These are phyloP conservation scores for Oryza meyeriana DNA, from an alignment of 176 grass and related monocot species.

Conservation along the genomic window DNA sequence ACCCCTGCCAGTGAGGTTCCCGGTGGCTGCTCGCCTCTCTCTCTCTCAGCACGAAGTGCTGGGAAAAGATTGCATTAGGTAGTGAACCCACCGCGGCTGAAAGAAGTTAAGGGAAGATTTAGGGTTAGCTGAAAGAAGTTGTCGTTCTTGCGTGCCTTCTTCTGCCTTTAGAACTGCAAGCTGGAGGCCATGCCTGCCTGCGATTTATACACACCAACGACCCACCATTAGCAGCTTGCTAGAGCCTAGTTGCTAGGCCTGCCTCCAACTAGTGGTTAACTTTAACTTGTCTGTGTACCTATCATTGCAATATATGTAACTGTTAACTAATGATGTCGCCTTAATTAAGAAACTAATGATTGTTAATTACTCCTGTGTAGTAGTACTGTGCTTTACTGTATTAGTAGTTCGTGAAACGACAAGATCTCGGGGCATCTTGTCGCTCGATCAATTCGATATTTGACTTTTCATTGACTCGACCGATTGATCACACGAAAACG, in stretches of 20 bases:
- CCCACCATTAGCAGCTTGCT: not conserved
- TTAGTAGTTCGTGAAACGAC: not conserved
- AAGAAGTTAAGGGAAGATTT: constrained; percentile 22
- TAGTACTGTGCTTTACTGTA: no score
- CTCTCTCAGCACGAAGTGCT: not conserved
- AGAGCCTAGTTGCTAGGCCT: not conserved
- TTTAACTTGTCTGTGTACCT: not conserved
- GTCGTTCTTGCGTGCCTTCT: not conserved
- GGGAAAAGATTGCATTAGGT: not conserved
- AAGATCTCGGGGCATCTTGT: not conserved
- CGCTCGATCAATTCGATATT: not conserved
- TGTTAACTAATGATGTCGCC: not conserved
- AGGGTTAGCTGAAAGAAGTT: constrained; percentile 12
- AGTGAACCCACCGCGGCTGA: not conserved
- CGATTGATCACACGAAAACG: not conserved
- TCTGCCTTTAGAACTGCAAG: not conserved
- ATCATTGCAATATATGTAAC: not conserved
- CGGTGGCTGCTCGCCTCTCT: not conserved
- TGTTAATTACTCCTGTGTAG: not conserved
- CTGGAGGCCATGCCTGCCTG: no score
- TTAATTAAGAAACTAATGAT: no score
- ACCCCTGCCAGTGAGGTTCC: no score
- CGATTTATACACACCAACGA: not conserved
- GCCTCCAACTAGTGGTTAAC: not conserved
- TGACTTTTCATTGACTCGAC: not conserved